Conservation (phyloP, 2,329 filamentous ascomycete genomes). For the Verticillium dahliae region DNA sequence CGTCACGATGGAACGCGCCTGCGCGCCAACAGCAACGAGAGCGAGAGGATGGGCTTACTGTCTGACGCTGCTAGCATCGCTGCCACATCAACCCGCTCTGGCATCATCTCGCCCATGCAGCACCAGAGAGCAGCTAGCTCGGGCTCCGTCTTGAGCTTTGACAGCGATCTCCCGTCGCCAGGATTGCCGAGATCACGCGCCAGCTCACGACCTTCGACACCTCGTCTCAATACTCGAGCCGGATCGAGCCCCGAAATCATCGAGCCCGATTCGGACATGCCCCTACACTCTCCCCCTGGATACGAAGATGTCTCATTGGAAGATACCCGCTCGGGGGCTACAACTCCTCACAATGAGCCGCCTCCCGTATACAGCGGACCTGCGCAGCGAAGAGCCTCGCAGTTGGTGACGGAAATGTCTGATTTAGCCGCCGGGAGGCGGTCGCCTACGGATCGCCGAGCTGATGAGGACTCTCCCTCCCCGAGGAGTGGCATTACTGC, state of each 20-base stretch:
- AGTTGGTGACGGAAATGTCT: slow-evolving; percentile 13
- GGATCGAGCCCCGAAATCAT: slow-evolving; percentile 47
- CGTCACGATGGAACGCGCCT: slow-evolving; percentile 72
- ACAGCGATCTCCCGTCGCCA: slow-evolving; percentile 36
- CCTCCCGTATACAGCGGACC: slow-evolving; percentile 45
- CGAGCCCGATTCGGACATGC: slow-evolving; percentile 40
- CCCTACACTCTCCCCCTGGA: slow-evolving; percentile 38
- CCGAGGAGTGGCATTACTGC: slow-evolving; percentile 14
- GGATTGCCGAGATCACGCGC: slow-evolving; percentile 29
- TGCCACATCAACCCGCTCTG: slow-evolving; percentile 23
- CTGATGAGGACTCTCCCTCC: slow-evolving; percentile 10
- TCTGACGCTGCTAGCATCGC: slow-evolving; percentile 64
- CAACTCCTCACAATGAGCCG: slow-evolving; percentile 37
- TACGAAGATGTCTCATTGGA: slow-evolving; percentile 44
- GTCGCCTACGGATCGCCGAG: slow-evolving; percentile 2
- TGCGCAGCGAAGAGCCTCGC: slow-evolving; percentile 14
- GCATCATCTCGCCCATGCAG: slow-evolving; percentile 21
- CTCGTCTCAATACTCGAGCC: slow-evolving; percentile 28
- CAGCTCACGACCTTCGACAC: slow-evolving; percentile 37
- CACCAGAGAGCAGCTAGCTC: slow-evolving; percentile 41
- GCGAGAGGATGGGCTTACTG: slow-evolving; percentile 64
- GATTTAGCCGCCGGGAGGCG: slow-evolving; percentile 5
- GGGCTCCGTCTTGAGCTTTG: slow-evolving; percentile 51
- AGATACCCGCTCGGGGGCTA: slow-evolving; percentile 29
- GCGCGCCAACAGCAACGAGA: slow-evolving; percentile 66